A percentile compares a stretch with the other conserved stretches of the same genome.
These are phyloP conservation scores for Tetrahymena malaccensis DNA, from an alignment of 73 alveolate species.

Conservation along the genomic window DNA sequence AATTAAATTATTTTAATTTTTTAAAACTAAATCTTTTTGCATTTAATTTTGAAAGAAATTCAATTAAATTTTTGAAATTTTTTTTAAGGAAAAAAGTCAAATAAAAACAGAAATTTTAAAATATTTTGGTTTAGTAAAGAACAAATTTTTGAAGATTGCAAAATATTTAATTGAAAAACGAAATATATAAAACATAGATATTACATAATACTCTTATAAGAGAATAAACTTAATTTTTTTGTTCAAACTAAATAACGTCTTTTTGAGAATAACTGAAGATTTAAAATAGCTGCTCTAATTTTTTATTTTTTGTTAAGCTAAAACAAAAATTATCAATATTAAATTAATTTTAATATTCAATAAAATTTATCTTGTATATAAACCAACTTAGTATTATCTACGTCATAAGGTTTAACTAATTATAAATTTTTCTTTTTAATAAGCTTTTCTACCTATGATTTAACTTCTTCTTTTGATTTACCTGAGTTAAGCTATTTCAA, in stretches of 20 bases:
- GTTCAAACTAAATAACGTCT: neutral
- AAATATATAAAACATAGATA: neutral
- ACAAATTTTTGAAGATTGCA: neutral
- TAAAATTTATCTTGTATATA: neutral
- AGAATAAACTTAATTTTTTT: neutral
- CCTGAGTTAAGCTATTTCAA: neutral
- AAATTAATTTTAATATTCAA: neutral
- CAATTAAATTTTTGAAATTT: no score
- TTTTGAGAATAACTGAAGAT: no score
- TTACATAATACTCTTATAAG: neutral
- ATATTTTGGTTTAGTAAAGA: no score
- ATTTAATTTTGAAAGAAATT: no score
- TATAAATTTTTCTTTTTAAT: neutral
- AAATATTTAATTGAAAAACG: neutral
- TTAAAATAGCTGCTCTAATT: neutral
- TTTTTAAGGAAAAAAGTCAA: no score
- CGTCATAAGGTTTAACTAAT: neutral
- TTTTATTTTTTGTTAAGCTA: no score
- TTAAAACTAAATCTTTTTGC: no score
- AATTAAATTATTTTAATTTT: no score
- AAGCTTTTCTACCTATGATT: neutral
- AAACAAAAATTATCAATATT: neutral
- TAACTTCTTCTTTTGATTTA: neutral
- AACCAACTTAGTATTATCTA: neutral
- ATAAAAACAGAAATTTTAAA: no score